Evolutionary conservation across 768 basidiomycete genomes (phyloP).

Genomic region (Cyclocybe aegerita): DNA sequence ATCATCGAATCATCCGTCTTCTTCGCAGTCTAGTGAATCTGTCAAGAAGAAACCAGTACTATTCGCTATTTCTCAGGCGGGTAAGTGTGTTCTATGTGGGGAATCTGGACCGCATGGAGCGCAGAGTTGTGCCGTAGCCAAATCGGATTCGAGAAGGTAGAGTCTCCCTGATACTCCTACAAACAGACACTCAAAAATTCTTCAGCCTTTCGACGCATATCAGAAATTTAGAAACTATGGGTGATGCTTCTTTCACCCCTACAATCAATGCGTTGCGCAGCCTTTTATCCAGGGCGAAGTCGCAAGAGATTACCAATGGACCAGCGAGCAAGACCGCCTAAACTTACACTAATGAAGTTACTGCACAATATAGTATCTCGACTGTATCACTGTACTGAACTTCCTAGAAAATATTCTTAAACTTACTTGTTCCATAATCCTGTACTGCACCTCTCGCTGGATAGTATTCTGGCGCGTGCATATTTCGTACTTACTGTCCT

Average conservation of each 20-base stretch:
- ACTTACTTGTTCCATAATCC: no score
- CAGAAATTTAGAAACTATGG: slow-evolving; percentile 18
- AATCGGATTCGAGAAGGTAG: slow-evolving; percentile 55
- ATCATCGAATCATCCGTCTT: no score
- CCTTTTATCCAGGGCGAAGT: slow-evolving; percentile 21
- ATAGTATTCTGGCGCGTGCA: no score
- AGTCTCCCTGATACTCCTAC: not conserved
- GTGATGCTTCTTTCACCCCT: slow-evolving; percentile 10
- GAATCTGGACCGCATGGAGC: slow-evolving; percentile 8
- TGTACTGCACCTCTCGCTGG: no score
- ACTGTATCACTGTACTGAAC: no score
- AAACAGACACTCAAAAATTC: slow-evolving; percentile 15
- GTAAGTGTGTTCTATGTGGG: slow-evolving; percentile 6
- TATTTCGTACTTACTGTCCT: no score
- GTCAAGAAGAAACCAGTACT: slow-evolving; percentile 7
- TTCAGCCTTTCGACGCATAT: slow-evolving; percentile 22
- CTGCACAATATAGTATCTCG: no score
- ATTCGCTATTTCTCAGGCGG: not conserved
- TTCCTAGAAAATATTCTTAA: no score
- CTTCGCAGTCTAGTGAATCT: not conserved
- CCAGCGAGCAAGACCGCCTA: not conserved
- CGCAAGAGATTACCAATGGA: slow-evolving; percentile 10
- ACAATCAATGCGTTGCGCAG: slow-evolving; percentile 19
- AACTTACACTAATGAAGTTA: no score
- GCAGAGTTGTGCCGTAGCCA: slow-evolving; percentile 52